phyloP scores from a whole-genome alignment of 225 moss, liverwort and hornwort genomes.

The Ulota crispa region DNA sequence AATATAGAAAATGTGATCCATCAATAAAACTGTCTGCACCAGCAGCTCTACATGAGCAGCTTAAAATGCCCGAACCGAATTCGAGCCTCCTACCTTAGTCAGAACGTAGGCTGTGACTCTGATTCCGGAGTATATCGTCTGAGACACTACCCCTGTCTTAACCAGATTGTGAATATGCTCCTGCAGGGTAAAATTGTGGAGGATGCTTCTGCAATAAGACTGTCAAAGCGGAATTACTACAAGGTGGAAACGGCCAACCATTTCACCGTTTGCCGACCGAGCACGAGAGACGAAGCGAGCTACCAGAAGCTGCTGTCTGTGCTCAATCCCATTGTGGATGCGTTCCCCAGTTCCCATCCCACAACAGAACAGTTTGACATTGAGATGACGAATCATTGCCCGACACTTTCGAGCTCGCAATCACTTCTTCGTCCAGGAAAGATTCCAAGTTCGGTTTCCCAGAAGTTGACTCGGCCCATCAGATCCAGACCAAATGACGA shows the following conservation, averaged over 20 bases:
- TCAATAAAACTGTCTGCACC: too few relatives aligned
- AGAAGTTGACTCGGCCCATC: neutral
- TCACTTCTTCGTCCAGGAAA: neutral
- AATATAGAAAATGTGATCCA: too few relatives aligned
- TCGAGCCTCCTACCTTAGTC: too few relatives aligned
- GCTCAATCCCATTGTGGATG: neutral
- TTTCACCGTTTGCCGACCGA: neutral
- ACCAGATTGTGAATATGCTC: neutral
- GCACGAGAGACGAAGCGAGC: neutral
- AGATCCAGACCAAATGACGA: neutral
- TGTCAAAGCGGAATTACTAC: neutral
- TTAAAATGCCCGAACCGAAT: too few relatives aligned
- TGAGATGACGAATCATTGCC: neutral
- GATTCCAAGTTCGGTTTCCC: neutral
- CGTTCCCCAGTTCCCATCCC: neutral
- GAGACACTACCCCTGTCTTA: too few relatives aligned
- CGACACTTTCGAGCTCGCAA: too few relatives aligned
- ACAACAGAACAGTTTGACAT: neutral
- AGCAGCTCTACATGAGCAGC: too few relatives aligned
- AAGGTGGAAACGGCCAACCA: slow-evolving; percentile 13
- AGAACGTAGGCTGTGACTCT: too few relatives aligned
- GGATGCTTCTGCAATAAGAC: neutral
- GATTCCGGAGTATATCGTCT: too few relatives aligned
- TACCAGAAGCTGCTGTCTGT: neutral
- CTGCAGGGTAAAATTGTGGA: neutral